Base-by-base conservation (phyloP, 2,329 filamentous ascomycete species). In the Xylaria sp. region DNA sequence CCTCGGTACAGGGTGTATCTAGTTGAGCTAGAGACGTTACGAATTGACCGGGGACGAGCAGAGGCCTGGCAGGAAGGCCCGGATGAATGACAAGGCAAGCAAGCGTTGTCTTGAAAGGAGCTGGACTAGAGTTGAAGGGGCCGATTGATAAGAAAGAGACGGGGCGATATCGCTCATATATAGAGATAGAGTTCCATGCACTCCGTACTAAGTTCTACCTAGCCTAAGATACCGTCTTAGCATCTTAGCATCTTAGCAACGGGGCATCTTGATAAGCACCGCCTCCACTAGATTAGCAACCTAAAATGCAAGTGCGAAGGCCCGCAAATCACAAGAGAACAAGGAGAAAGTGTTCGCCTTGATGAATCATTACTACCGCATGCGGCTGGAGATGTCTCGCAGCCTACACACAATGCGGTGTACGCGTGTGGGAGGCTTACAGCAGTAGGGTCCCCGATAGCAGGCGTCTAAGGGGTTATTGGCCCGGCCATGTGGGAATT, bases 321-420 rank as follows among this genome's bases (percentile, higher is more conserved):
- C 37, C 23, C 49, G 55, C 55, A 41, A 10, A 21, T 21, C 8
- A 33, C 49, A 19, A 31, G 31, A 41, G 19, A 35, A 31, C 27
- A 55, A 49, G 53, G 52, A 56, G 58, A n/a, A n/a, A n/a, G n/a
- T n/a, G n/a, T n/a, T n/a, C n/a, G n/a, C n/a, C n/a, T n/a, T 60
- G 51, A 65, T 59, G 62, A 65, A 62, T 65, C 62, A 65, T 63
- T 46, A 17, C 56, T 53, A 17, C 56, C 56, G 40, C 31, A 60
- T 62, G 51, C 62, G 52, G 58, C 54, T 49, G 55, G 59, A 29
- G 31, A 47, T 53, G 47, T 38, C 54, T 62, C n/a, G 17, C 2
- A 52, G n/a, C n/a, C n/a, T n/a, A n/a, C n/a, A 10, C 9, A 33
- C 9, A 56, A 25, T 17, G 21, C n/a, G n/a, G n/a, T n/a, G n/a